These are phyloP conservation scores for Phyllachora maydis DNA, from an alignment of 2,329 filamentous ascomycete genomes.

Conservation along the genomic window DNA sequence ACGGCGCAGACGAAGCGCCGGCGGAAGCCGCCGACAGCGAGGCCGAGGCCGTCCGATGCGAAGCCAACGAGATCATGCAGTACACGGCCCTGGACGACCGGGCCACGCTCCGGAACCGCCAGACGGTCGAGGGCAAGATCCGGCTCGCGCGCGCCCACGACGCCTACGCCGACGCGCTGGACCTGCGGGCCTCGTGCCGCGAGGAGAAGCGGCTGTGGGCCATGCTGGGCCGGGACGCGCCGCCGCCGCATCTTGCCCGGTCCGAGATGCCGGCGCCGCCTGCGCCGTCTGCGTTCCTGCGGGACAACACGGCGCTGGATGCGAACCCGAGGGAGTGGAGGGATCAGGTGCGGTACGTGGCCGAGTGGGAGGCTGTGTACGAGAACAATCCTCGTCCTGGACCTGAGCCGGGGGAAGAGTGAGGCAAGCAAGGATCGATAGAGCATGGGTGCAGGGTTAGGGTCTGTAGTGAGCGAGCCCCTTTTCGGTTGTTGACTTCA, in stretches of 20 bases:
- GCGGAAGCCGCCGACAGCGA: slow-evolving; percentile 2
- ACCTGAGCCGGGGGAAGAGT: too few species aligned
- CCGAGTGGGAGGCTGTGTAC: too few species aligned
- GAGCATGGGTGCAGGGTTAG: too few species aligned
- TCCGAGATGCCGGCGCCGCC: slow-evolving; percentile 6
- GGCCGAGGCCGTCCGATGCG: slow-evolving; percentile 10
- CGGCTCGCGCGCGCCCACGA: slow-evolving; percentile 19
- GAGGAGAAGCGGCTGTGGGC: slow-evolving; percentile 25
- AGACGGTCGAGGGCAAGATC: slow-evolving; percentile 16
- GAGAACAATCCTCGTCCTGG: too few species aligned
- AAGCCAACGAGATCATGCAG: slow-evolving; percentile 19
- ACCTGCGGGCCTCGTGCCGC: slow-evolving; percentile 15
- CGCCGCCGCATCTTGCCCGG: too few species aligned
- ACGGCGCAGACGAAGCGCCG: slow-evolving; percentile 1
- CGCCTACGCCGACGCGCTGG: slow-evolving; percentile 18
- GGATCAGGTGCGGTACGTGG: too few species aligned
- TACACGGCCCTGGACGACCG: slow-evolving; percentile 19
- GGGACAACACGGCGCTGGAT: too few species aligned
- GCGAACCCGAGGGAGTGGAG: too few species aligned
- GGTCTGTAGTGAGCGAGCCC: too few species aligned
- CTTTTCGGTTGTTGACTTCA: too few species aligned
- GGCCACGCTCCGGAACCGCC: slow-evolving; percentile 12
- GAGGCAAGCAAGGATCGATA: too few species aligned
- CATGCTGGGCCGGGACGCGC: slow-evolving; percentile 17
- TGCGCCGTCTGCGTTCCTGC: too few species aligned